Percentiles rank a stretch among this genome's conserved stretches.
These are phyloP conservation scores for Trypanosoma avium DNA, from an alignment of 208 protist species.

Conservation along the genomic window DNA sequence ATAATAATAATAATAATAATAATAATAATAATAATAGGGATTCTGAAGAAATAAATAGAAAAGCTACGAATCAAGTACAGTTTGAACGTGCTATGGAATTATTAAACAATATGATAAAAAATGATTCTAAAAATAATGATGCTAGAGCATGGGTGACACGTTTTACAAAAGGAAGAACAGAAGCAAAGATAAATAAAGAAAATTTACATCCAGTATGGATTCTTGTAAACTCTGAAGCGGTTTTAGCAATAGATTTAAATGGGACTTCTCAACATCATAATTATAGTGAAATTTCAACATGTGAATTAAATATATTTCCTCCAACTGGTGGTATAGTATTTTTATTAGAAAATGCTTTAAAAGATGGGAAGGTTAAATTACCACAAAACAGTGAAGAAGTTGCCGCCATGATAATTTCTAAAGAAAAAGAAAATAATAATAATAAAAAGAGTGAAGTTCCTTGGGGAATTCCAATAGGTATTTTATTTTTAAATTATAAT, in stretches of 20 bases:
- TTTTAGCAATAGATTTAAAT: conserved; percentile 36
- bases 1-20: too few species aligned
- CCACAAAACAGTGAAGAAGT: conserved; percentile 12
- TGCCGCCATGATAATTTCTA: conserved; percentile 15
- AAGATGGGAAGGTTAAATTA: conserved; percentile 6
- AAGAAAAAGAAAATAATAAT: conserved; percentile 7
- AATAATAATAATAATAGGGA: too few species aligned
- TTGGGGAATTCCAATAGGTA: conserved; percentile 14
- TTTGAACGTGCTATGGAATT: conserved; percentile 31
- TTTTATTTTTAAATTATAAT: conserved; percentile 12
- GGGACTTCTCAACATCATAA: conserved; percentile 46
- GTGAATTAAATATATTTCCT: conserved; percentile 1
- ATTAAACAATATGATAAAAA: conserved; percentile 27
- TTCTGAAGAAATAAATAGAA: too few species aligned
- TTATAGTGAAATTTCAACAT: conserved; percentile 20
- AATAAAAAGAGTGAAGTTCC: too few species aligned
- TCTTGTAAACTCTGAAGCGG: conserved; percentile 13
- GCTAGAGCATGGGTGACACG: conserved; percentile 16
- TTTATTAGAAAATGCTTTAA: conserved; percentile 7
- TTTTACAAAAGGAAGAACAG: conserved; percentile 7
- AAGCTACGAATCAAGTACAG: background rate
- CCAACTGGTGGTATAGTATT: conserved; percentile 17
- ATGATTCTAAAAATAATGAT: conserved; percentile 15
- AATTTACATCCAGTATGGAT: conserved; percentile 30
- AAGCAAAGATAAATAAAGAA: conserved; percentile 16